Base-by-base conservation (phyloP, 2,329 filamentous ascomycete genomes). In the Fusarium stilboides region DNA sequence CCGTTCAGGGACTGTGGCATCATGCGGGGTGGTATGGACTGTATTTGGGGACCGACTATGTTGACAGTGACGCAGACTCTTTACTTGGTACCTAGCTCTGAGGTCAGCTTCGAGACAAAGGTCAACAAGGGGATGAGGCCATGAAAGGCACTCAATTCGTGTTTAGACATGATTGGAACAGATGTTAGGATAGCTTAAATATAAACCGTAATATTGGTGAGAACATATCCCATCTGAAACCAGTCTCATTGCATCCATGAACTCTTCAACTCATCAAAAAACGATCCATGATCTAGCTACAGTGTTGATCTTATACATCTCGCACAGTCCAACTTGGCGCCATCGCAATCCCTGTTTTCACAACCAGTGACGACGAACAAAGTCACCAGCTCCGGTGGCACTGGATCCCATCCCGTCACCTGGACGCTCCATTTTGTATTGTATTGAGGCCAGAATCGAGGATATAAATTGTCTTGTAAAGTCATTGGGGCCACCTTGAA, bases 331-430 rank as follows among this genome's bases (percentile, higher is more conserved):
- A 33, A 47, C 68, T 72, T 74, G 71, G 73, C 73, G 70, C 65
- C 73, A 68, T 65, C 46, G 33, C 52, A 28, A 75, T 75, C 73
- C 73, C 68, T 75, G 73, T 75, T 75, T 75, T 74, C 62, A 51
- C 55, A 58, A 54, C 44, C 45, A 71, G 71, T 75, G 73, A 74
- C 71, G 72, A 74, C 51, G 57, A 44, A 47, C 62, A 67, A 71
- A 68, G 72, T 72, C 61, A 70, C 69, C 64, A 66, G 60, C 66
- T 71, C 61, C 54, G 50, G 68, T 71, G 68, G 68, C 60, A 66
- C 57, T 68, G 44, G 52, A 47, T 43, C 37, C 26, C 22, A 52
- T 17, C 51, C 40, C 54, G 54, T 75, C 73, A 75, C 73, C 73
- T 75, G 73, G 60, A 69, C 60, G 47, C 9, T 63, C 53, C 47